phyloP scores from a whole-genome alignment of 192 early-diverging fungal genomes.

The Coemansia sp. region DNA sequence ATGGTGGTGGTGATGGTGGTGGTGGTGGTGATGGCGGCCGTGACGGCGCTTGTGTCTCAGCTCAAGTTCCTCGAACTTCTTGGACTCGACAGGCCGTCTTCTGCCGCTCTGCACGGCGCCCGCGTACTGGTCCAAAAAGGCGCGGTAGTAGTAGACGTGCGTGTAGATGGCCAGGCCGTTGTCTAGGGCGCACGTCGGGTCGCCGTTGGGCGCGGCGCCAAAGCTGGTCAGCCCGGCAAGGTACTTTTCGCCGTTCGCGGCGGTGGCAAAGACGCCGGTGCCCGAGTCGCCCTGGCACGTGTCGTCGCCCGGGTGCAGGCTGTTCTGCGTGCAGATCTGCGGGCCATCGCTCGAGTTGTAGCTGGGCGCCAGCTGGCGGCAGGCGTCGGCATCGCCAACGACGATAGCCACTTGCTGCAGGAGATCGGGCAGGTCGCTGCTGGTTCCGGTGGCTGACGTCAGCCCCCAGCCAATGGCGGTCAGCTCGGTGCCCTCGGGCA shows the following conservation, averaged over 20 bases:
- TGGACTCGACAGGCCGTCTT: neutral
- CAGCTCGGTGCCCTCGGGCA: constrained; percentile 10
- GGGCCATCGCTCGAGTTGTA: constrained; percentile 41
- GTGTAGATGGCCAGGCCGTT: constrained; percentile 43
- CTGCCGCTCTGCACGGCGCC: neutral
- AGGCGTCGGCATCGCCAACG: constrained; percentile 16
- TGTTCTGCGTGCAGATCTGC: constrained; percentile 45
- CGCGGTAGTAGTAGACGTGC: constrained; percentile 28
- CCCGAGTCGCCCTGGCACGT: constrained; percentile 51
- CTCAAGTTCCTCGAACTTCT: neutral
- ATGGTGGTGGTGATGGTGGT: neutral
- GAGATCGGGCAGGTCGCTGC: constrained; percentile 11
- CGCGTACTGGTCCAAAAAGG: constrained; percentile 16
- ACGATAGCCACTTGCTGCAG: constrained; percentile 26
- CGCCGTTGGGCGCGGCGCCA: constrained; percentile 24
- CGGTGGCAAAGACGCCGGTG: constrained; percentile 24
- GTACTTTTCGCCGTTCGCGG: constrained; percentile 6
- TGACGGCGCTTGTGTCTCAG: no score
- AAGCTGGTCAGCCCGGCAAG: constrained; percentile 46
- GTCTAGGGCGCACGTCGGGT: constrained; percentile 39
- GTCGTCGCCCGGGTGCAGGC: constrained; percentile 26
- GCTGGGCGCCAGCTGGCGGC: constrained; percentile 20
- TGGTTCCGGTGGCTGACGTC: constrained; percentile 4
- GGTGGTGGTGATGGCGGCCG: neutral
- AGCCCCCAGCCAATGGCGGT: constrained; percentile 40